Evolutionary conservation across 148 eudicot genomes (phyloP), one percentile per base, ranked within the genome.

Genomic region (Polygonum aviculare): DNA sequence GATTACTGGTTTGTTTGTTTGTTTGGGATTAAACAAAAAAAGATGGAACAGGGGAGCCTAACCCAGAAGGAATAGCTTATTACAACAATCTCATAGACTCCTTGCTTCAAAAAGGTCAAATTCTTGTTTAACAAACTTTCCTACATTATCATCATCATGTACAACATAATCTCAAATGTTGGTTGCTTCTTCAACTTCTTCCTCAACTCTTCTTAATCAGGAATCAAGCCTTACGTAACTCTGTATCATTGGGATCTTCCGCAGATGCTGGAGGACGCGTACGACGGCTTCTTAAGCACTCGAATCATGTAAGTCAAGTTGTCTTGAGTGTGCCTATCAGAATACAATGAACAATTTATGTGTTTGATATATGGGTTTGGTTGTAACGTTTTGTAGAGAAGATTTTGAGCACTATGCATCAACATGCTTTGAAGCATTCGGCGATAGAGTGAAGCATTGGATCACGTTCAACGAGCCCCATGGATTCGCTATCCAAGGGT

Each of bases 211-310:
- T 3, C 77, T 79, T 41, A 72, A 81, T 52, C 87, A 95, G 98
- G 98, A 83, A 92, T 92, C 78, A 81, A 89, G 87, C 97, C 98
- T 4, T 90, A 87, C 82, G 96, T 78, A 78, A 95, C 98, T 60
- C 78, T 95, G 36, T 95, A 87, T 77, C 98, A 95, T 79, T 95
- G 98, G 98, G 98, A 95, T 88, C 98, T 95, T 78, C 98, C 98
- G 72, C 98, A 95, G 81, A 77, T 79, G 74, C 91, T 95, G 21
- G 96, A 95, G 79, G 98, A 95, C 75, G 79, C 76, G 72, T 95
- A 95, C 36, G 96, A 89, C 75, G 98, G 98, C 75, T 88, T 91
- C 85, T 69, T 95, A 69, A 89, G 85, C 90, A 77, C 72, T 75
- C 87, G 84, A 86, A 81, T 95, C 54, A 79, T 95, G 98, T 95